Base-by-base conservation (phyloP, 148 eudicot genomes). In the Cornus controversa region DNA sequence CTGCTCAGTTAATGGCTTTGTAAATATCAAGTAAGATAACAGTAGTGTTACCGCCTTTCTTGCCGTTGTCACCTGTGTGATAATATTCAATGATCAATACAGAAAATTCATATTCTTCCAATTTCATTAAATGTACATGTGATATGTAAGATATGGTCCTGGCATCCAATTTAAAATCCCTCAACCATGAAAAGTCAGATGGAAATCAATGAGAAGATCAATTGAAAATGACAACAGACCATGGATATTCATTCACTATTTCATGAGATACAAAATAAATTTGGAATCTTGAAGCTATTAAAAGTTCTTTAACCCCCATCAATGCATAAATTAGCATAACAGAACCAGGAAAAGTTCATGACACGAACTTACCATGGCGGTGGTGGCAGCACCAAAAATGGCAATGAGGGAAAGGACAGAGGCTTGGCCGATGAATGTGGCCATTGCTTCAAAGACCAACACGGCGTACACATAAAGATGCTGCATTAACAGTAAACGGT, bases 381-480 rank as follows among this genome's bases (percentile, higher is more conserved):
- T 92, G 79, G 90, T 92, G 64, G 93, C 96, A 54, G 96, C 96
- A 69, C 96, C 93, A 67, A 92, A 92, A 80, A 92, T 71, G 16
- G 96, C 96, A 79, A 92, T 85, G 77, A 92, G 93, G 58, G 93
- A 92, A 75, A 92, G 71, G 76, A 92, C 96, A 15, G 96, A 92
- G 80, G 90, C 93, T 84, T 92, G 96, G 69, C 96, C 96, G 29
- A 92, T 68, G 75, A 88, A 92, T 25, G 96, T 90, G 23, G 96
- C 96, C 90, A 92, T 84, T 42, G 96, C 96, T 88, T 92, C 96
- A 64, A 90, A 92, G 28, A 92, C 82, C 54, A 92, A 73, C 84
- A 92, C 96, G 23, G 86, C 93, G 70, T 92, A 92, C 68, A 90
- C 96, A 74, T 92, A 92, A 24, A 91, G 96, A 85, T 90, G 92